phyloP scores from a whole-genome alignment of 2,329 filamentous ascomycete species.

The Elsinoe fawcettii region DNA sequence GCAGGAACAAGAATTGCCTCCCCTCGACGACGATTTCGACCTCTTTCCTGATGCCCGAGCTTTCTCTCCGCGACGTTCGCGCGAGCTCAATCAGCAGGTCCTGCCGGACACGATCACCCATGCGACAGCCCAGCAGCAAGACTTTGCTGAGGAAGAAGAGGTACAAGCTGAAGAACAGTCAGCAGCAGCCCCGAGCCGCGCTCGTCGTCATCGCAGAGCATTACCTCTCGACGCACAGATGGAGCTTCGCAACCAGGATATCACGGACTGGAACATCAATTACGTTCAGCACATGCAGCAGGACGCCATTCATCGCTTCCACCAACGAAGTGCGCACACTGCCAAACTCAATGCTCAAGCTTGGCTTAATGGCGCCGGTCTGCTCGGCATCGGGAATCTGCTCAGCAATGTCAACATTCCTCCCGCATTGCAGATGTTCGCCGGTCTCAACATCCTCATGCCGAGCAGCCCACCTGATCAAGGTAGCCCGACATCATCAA shows the following conservation, averaged over 20 bases:
- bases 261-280: constrained; percentile 50
- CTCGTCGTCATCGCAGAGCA: constrained; percentile 32
- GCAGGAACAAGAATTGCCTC: not conserved
- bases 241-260: constrained; percentile 48
- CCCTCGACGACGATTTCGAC: constrained; percentile 11
- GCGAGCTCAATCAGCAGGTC: not conserved
- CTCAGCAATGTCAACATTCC: constrained; percentile 34
- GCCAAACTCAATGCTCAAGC: constrained; percentile 57
- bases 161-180: not conserved
- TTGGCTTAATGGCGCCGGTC: constrained; percentile 51
- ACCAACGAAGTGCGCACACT: constrained; percentile 34
- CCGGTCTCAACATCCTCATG: constrained; percentile 47
- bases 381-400: constrained; percentile 46
- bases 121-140: not conserved
- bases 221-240: constrained; percentile 43
- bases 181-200: constrained; percentile 35
- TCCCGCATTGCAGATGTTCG: constrained; percentile 52
- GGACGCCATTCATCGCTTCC: constrained; percentile 22
- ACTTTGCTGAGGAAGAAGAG: constrained; percentile 17
- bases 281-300: constrained; percentile 58
- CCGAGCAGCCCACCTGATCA: constrained; percentile 29
- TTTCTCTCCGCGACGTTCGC: constrained; percentile 9
- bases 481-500: not conserved
- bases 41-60: constrained; percentile 10
- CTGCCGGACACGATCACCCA: not conserved